phyloP scores from a whole-genome alignment of 2,329 filamentous ascomycete genomes.

The Pseudocercospora pini-densiflorae region DNA sequence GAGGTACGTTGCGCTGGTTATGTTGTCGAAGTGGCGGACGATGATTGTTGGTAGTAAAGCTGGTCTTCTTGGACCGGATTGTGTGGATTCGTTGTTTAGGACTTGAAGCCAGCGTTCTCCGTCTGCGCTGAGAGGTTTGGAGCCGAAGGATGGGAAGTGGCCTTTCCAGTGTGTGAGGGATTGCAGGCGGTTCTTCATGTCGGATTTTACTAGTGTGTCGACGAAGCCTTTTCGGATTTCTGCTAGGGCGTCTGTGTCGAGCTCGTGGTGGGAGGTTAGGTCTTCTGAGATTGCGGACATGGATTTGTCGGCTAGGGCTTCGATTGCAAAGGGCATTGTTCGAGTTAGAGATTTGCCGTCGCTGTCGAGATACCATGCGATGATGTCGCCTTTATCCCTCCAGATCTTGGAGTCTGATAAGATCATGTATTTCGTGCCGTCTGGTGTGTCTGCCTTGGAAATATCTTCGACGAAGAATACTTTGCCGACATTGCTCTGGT shows the following conservation, averaged over 20 bases:
- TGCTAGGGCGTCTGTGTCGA: constrained; percentile 11
- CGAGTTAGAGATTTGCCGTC: constrained; percentile 11
- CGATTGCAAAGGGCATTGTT: constrained; percentile 22
- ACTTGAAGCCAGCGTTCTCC: constrained; percentile 18
- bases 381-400: constrained; percentile 7
- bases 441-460: background rate
- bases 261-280: constrained; percentile 19
- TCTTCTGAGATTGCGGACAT: constrained; percentile 20
- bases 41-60: constrained; percentile 23
- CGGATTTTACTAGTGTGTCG: constrained; percentile 14
- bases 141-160: constrained; percentile 16
- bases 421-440: constrained; percentile 14
- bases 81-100: constrained; percentile 18
- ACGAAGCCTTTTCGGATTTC: constrained; percentile 12
- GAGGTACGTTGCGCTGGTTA: constrained; percentile 7
- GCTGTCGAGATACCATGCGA: constrained; percentile 22
- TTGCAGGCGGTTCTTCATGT: constrained; percentile 15
- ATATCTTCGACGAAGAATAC: constrained; percentile 11
- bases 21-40: constrained; percentile 11
- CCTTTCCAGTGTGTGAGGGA: constrained; percentile 12
- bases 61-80: constrained; percentile 18
- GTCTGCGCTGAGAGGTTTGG: constrained; percentile 12
- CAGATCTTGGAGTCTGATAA: constrained; percentile 3
- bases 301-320: constrained; percentile 19
- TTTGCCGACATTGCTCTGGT: constrained; percentile 11